These are phyloP conservation scores for Cladorrhinum sp. DNA, from an alignment of 2,329 filamentous ascomycete genomes.

Conservation along the genomic window DNA sequence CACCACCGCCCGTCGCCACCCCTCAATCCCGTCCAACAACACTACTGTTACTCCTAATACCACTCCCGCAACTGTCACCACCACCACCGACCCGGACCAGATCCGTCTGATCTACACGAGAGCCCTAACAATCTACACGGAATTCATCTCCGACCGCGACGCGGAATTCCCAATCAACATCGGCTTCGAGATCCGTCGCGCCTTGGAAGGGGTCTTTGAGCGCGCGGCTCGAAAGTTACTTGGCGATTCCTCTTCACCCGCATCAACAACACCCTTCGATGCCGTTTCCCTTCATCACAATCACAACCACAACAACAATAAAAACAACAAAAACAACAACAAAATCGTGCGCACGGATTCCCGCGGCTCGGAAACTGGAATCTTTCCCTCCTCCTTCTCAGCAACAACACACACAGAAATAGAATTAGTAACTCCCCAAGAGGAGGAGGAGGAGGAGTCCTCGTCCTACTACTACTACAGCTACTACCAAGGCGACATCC, in stretches of 20 bases:
- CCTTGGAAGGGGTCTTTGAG: constrained; percentile 57
- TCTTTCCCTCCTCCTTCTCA: too few species aligned
- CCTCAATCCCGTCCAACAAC: background rate
- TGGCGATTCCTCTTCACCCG: constrained; percentile 32
- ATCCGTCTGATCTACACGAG: constrained; percentile 53
- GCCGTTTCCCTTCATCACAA: constrained; percentile 10
- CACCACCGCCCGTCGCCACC: background rate
- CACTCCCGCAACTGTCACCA: background rate
- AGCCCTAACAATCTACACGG: constrained; percentile 59
- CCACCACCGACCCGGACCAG: constrained; percentile 30
- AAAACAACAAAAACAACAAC: too few species aligned
- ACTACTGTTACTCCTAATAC: constrained; percentile 16
- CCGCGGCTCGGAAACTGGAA: background rate
- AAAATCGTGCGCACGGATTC: background rate
- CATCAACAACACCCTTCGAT: constrained; percentile 45
- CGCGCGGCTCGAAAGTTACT: constrained; percentile 46
- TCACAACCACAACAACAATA: background rate
- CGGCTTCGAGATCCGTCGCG: constrained; percentile 52
- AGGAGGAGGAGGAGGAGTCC: background rate
- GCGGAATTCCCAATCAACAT: constrained; percentile 68
- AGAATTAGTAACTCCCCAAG: background rate
- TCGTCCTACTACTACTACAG: too few species aligned
- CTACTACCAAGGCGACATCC: constrained; percentile 41
- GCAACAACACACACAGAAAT: background rate
- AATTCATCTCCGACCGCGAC: constrained; percentile 57